Conservation (phyloP, 73 alveolate species). For the Paramecium sonneborni region DNA sequence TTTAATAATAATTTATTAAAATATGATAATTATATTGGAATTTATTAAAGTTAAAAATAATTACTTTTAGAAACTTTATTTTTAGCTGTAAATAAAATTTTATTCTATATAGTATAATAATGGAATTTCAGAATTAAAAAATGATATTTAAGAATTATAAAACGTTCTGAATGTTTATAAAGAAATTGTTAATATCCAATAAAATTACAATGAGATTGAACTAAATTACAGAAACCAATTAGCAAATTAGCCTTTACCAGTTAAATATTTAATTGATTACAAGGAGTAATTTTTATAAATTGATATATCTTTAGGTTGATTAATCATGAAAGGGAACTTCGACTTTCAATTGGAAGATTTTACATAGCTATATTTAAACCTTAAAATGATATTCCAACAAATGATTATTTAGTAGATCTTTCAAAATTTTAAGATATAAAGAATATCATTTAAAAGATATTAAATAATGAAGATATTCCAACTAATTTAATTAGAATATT, state of each 20-base stretch:
- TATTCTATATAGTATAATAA: background rate
- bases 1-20: background rate
- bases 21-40: conserved; percentile 11
- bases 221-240: background rate
- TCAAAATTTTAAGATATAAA: background rate
- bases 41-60: background rate
- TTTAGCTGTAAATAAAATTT: background rate
- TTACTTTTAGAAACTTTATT: background rate
- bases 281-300: background rate
- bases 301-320: background rate
- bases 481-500: background rate
- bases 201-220: background rate
- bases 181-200: background rate
- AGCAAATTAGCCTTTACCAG: background rate
- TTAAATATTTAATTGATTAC: background rate
- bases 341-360: background rate
- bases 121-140: background rate
- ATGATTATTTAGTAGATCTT: background rate
- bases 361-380: background rate
- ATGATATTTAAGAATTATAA: background rate
- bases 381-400: background rate
- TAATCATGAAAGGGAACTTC: background rate
- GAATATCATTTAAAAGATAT: background rate
- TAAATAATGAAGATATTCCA: background rate
- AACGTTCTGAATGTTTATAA: background rate